Evolutionary conservation across 2,329 filamentous ascomycete genomes (phyloP), one percentile per base, ranked within the genome.

Genomic region (Calonectria pteridis): DNA sequence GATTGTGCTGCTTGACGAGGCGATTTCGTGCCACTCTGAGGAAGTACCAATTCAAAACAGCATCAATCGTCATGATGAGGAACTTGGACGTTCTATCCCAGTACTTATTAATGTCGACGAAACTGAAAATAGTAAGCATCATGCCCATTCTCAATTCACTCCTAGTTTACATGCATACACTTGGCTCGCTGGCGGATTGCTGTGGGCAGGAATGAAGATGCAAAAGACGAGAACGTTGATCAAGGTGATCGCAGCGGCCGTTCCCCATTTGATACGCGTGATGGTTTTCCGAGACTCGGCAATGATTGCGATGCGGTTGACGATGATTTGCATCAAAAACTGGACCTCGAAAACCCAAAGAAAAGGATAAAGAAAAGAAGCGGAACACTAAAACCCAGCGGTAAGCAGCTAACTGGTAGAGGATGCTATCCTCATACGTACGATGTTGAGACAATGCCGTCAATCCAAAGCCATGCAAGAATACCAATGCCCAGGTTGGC

Each of bases 71-170:
- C 4, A 89, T 79, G 73, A 90, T 89, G 3, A 91, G 81, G 0
- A 86, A 83, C 75, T 91, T 91, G 16, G 88, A 88, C 28, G 85
- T 82, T 29, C 88, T 86, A 67, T 91, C 89, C 89, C 89, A 91
- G 31, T 88, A 81, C 0, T 84, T 79, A 75, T 91, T 91, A 71
- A 90, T 83, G 0, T 77, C 67, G 5, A 89, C 84, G 50, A 80
- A 81, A 1, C 82, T 84, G 13, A 7, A 0, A 23, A 5, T 3
- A 20, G 23, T 77, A 16, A 75, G 70, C n/a, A 33, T 18, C 13
- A 2, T 46, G 1, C 20, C 43, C 43, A 46, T 23, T 2, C 3
- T 2, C n/a, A 5, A 20, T 7, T 6, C 7, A 3, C 4, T 13
- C 2, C n/a, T 28, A 9, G 7, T 28, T 2, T 10, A 3, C 11